A percentile compares a stretch with the other conserved stretches of the same genome.
phyloP scores from a whole-genome alignment of 108 stramenopile species.

The Nannochloropsis salina region DNA sequence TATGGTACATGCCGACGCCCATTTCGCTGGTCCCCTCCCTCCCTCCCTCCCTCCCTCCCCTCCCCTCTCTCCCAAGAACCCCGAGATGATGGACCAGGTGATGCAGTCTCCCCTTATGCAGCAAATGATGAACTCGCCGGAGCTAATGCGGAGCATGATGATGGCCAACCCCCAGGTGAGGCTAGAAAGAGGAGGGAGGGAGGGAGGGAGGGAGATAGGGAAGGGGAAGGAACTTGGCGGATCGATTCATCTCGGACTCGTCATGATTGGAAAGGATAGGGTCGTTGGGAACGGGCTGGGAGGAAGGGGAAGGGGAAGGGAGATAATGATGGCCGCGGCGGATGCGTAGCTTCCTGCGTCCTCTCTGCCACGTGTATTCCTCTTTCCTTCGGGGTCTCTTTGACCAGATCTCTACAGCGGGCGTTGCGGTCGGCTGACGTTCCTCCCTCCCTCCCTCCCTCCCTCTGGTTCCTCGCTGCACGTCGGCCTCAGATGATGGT shows the following conservation, averaged over 20 bases:
- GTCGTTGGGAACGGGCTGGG: neutral
- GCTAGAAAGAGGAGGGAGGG: neutral
- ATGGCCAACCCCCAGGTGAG: slow-evolving; percentile 81
- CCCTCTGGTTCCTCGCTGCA: neutral
- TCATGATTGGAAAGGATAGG: no score
- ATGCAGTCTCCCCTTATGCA: slow-evolving; percentile 58
- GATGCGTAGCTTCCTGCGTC: neutral
- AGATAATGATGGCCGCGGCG: slow-evolving; percentile 46
- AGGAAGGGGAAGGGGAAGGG: slow-evolving; percentile 47
- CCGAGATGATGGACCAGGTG: slow-evolving; percentile 54
- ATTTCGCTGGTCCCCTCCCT: no score
- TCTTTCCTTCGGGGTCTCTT: no score
- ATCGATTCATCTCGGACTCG: neutral
- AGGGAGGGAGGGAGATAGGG: neutral
- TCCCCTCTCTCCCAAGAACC: slow-evolving; percentile 25
- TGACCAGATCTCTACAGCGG: neutral
- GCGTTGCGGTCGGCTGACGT: neutral
- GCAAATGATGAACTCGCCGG: slow-evolving; percentile 74
- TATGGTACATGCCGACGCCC: no score
- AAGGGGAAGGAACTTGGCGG: neutral
- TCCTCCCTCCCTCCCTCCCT: neutral
- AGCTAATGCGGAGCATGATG: slow-evolving; percentile 77
- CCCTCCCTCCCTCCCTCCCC: neutral
- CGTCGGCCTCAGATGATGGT: slow-evolving; percentile 58
- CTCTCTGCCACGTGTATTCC: neutral